Evolutionary conservation across 106 monocot genomes (phyloP).

Genomic region (Posidonia australis): DNA sequence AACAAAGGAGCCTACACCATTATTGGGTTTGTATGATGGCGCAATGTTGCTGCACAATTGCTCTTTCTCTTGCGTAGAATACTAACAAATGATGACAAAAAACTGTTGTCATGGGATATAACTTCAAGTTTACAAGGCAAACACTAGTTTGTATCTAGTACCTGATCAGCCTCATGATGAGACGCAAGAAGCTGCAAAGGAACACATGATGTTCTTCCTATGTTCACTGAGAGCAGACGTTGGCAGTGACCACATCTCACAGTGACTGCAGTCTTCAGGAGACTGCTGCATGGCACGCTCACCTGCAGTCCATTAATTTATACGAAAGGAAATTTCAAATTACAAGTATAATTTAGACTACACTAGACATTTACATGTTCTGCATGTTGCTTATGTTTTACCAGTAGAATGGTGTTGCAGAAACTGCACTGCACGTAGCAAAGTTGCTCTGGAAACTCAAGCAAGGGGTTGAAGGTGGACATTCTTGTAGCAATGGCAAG

Average conservation of each 20-base stretch:
- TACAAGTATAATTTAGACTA: background rate
- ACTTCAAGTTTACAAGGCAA: background rate
- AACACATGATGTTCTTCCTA: constrained; percentile 33
- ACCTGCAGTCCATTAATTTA: constrained; percentile 59
- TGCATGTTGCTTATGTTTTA: constrained; percentile 7
- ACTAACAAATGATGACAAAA: background rate
- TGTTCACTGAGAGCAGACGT: constrained; percentile 64
- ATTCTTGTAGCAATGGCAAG: constrained; percentile 10
- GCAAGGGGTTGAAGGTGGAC: constrained; percentile 41
- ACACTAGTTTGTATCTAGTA: background rate
- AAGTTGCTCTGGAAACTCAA: constrained; percentile 61
- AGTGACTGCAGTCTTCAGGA: constrained; percentile 47
- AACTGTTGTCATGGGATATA: background rate
- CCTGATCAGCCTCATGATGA: constrained; percentile 19
- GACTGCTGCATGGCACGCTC: constrained; percentile 63
- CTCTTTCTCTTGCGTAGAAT: background rate
- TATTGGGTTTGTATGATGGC: background rate
- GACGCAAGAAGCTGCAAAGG: constrained; percentile 44
- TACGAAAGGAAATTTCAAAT: too few relatives aligned
- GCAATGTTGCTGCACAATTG: background rate
- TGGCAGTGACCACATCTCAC: constrained; percentile 82
- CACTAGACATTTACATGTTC: background rate
- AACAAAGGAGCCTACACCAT: background rate
- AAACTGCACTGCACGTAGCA: constrained; percentile 89
- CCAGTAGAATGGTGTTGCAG: constrained; percentile 72